Evolutionary conservation across 139 green algal genomes (phyloP).

Genomic region (Deuterostichococcus epilithicus): DNA sequence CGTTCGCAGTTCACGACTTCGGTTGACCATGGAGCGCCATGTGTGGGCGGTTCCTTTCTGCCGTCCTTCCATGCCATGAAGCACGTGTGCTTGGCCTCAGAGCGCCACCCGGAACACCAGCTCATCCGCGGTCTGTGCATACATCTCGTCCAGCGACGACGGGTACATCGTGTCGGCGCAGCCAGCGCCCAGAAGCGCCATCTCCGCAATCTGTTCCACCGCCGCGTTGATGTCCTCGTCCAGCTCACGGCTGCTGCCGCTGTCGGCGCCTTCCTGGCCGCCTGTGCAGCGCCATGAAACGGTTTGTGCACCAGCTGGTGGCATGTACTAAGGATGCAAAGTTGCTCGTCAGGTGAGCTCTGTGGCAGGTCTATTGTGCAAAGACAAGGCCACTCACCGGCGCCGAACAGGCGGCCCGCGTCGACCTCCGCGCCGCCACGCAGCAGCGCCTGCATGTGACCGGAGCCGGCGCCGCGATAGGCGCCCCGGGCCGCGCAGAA

Average conservation of each 20-base stretch:
- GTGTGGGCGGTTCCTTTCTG: too few relatives aligned
- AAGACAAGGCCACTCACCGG: neutral
- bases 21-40: too few relatives aligned
- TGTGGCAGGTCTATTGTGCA: neutral
- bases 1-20: too few relatives aligned
- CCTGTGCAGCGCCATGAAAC: neutral
- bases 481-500: slow-evolving; percentile 44
- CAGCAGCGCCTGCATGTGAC: neutral
- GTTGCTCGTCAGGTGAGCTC: neutral
- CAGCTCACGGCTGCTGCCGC: slow-evolving; percentile 4
- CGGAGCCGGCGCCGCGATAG: slow-evolving; percentile 19
- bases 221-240: slow-evolving; percentile 27
- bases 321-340: neutral
- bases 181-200: slow-evolving; percentile 59
- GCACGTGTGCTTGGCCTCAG: too few relatives aligned
- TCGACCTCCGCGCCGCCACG: neutral
- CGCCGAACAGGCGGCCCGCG: neutral
- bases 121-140: slow-evolving; percentile 47
- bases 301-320: neutral
- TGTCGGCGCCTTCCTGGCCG: neutral
- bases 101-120: slow-evolving; percentile 53
- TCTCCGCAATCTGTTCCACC: slow-evolving; percentile 46
- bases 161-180: slow-evolving; percentile 39
- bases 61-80: too few relatives aligned
- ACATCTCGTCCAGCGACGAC: slow-evolving; percentile 35